Percentiles rank a stretch among this genome's conserved stretches.
These are phyloP conservation scores for Diophrys appendiculata DNA, from an alignment of 73 alveolate species.

Conservation along the genomic window DNA sequence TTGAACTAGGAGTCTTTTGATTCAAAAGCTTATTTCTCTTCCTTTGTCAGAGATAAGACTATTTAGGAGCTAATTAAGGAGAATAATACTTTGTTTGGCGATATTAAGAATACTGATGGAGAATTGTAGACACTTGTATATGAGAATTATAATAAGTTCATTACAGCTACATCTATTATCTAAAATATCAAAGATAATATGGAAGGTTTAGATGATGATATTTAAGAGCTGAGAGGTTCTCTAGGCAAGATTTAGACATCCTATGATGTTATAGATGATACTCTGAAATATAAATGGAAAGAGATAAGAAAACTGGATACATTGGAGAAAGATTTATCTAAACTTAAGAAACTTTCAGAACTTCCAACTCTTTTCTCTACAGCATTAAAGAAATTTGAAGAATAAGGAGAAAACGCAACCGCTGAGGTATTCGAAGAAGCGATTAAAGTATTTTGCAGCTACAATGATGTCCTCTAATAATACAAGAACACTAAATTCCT, in stretches of 20 bases:
- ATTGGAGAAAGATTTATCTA: conserved; percentile 53
- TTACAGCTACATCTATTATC: conserved; percentile 61
- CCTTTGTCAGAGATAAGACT: conserved; percentile 59
- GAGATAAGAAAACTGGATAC: conserved; percentile 59
- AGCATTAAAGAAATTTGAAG: conserved; percentile 30
- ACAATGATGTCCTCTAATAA: conserved; percentile 40
- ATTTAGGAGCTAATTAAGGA: conserved; percentile 75
- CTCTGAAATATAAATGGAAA: conserved; percentile 55
- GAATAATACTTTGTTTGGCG: conserved; percentile 6
- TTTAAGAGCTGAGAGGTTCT: conserved; percentile 21
- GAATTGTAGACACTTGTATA: conserved; percentile 66
- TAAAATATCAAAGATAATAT: conserved; percentile 54
- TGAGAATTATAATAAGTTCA: conserved; percentile 68
- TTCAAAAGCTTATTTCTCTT: conserved; percentile 4
- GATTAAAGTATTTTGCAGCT: conserved; percentile 29
- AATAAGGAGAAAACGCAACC: conserved; percentile 10
- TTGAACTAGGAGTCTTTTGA: conserved; percentile 2
- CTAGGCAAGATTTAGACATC: conserved; percentile 31
- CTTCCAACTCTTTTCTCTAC: conserved; percentile 48
- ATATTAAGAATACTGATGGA: conserved; percentile 53
- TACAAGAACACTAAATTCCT: conserved; percentile 58
- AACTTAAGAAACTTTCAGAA: conserved; percentile 43
- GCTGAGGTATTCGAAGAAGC: conserved; percentile 43
- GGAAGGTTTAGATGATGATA: conserved; percentile 52
- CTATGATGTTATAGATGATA: conserved; percentile 48